Evolutionary conservation across 2,329 filamentous ascomycete species (phyloP), one percentile per base, ranked within the genome.

Genomic region (Colletotrichum viniferum): DNA sequence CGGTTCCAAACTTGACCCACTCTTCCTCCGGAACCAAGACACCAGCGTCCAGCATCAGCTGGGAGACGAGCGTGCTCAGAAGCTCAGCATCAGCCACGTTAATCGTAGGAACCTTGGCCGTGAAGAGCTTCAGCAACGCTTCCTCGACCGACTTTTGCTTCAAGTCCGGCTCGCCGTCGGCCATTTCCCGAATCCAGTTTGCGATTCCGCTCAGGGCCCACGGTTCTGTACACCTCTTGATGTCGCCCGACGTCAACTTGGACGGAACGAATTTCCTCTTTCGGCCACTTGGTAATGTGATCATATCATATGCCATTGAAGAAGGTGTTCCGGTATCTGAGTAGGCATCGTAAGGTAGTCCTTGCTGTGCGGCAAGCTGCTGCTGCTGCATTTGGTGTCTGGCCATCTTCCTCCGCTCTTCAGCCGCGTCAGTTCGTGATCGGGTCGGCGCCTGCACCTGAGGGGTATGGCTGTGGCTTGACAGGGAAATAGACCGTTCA

Each of bases 31-130:
- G 93, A 7, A 97, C 88, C 36, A 99, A 86, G 13, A 95, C 95
- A 52, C 93, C 93, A 10, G 93, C 92, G 28, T 91, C 89, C 78
- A 96, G 91, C 95, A 99, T 97, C 62, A 93, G 91, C 70, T 92
- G 88, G 3, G 98, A 92, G 1, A 98, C 94, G 55, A 92, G 92
- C 74, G 91, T 90, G 77, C 95, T 95, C 67, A 99, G 88, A 1
- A 93, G 94, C 83, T 99, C 97, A 1, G 97, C 97, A 87, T 99
- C 97, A 7, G 96, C 96, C 56, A 97, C 96, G 80, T 99, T 98
- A 95, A 99, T 98, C 1, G 96, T 99, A 1, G 97, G 96, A 1
- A 99, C 96, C 84, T 98, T 98, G 85, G 95, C 91, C 3, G 95
- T 98, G 83, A 99, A 98, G 8, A 99, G 88, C 34, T 93, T 94